These are phyloP conservation scores for Penicillium macrosclerotiorum DNA, from an alignment of 495 filamentous ascomycete species.

Conservation along the genomic window DNA sequence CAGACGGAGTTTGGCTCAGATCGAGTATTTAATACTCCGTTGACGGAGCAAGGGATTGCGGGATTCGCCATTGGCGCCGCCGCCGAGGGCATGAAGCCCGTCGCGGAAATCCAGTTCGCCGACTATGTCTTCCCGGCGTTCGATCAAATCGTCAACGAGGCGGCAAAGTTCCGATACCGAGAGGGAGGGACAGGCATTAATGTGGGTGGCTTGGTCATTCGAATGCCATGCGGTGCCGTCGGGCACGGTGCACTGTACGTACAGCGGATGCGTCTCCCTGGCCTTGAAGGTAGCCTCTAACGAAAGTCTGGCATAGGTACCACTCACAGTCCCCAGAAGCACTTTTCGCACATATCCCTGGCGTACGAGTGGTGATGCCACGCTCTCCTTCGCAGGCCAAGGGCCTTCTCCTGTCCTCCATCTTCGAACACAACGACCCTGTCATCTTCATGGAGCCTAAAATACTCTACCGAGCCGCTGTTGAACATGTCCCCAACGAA, in stretches of 20 bases:
- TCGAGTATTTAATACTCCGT: conserved; percentile 93
- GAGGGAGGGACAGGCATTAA: conserved; percentile 69
- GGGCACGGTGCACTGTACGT: conserved; percentile 89
- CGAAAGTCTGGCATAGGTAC: conserved; percentile 51
- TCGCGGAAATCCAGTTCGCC: conserved; percentile 97
- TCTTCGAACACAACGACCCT: conserved; percentile 81
- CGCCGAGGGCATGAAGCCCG: conserved; percentile 85
- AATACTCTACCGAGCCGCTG: conserved; percentile 88
- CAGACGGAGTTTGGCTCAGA: conserved; percentile 81
- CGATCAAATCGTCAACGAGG: conserved; percentile 97
- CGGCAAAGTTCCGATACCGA: conserved; percentile 87
- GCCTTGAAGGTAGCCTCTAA: conserved; percentile 1
- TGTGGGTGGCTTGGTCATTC: conserved; percentile 76
- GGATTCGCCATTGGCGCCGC: conserved; percentile 91
- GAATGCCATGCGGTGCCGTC: conserved; percentile 93
- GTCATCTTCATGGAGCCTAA: conserved; percentile 98
- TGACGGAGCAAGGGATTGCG: conserved; percentile 91
- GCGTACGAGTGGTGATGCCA: conserved; percentile 85
- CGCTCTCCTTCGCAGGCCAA: conserved; percentile 91
- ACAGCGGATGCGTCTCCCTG: background rate
- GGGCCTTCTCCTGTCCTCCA: conserved; percentile 75
- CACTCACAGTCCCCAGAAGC: conserved; percentile 93
- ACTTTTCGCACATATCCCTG: conserved; percentile 90
- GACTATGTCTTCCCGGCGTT: conserved; percentile 98
- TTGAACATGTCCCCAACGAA: conserved; percentile 86